Evolutionary conservation across 2,329 filamentous ascomycete genomes (phyloP).

Genomic region (Purpureocillium lavendulum): DNA sequence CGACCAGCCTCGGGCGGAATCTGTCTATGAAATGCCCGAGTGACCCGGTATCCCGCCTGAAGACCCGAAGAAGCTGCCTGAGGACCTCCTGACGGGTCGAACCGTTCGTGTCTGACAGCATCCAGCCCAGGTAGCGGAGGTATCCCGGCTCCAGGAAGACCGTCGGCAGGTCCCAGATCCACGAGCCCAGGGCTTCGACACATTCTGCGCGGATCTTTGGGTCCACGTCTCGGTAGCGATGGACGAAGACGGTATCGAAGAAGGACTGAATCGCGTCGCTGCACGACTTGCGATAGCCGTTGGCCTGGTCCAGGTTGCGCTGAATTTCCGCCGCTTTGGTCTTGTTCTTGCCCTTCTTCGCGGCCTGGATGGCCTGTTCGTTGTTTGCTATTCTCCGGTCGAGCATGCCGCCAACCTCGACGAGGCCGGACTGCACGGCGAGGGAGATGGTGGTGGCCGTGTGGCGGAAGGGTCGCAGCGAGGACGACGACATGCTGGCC

Average conservation of each 20-base stretch:
- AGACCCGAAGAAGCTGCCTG: slow-evolving; percentile 71
- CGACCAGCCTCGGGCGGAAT: slow-evolving; percentile 78
- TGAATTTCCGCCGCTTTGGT: slow-evolving; percentile 66
- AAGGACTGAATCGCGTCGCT: slow-evolving; percentile 72
- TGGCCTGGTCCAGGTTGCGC: slow-evolving; percentile 60
- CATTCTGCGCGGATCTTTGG: slow-evolving; percentile 83
- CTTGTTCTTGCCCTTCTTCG: slow-evolving; percentile 69
- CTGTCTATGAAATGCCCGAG: slow-evolving; percentile 89
- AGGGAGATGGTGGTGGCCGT: slow-evolving; percentile 83
- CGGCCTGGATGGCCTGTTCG: slow-evolving; percentile 69
- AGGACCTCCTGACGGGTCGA: slow-evolving; percentile 77
- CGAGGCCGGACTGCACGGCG: slow-evolving; percentile 70
- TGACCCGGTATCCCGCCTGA: slow-evolving; percentile 72
- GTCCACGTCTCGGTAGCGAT: slow-evolving; percentile 92
- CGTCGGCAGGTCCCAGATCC: slow-evolving; percentile 79
- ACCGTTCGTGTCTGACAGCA: slow-evolving; percentile 73
- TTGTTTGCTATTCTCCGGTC: slow-evolving; percentile 66
- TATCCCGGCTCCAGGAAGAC: slow-evolving; percentile 87
- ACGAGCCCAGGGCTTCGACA: slow-evolving; percentile 74
- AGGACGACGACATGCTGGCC: slow-evolving; percentile 80
- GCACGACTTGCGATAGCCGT: slow-evolving; percentile 59
- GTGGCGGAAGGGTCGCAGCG: slow-evolving; percentile 83
- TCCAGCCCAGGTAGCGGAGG: slow-evolving; percentile 90
- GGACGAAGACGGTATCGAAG: slow-evolving; percentile 88
- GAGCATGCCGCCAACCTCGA: slow-evolving; percentile 62